phyloP scores from a whole-genome alignment of 31 red algal genomes.

The Bonnemaisonia californica region DNA sequence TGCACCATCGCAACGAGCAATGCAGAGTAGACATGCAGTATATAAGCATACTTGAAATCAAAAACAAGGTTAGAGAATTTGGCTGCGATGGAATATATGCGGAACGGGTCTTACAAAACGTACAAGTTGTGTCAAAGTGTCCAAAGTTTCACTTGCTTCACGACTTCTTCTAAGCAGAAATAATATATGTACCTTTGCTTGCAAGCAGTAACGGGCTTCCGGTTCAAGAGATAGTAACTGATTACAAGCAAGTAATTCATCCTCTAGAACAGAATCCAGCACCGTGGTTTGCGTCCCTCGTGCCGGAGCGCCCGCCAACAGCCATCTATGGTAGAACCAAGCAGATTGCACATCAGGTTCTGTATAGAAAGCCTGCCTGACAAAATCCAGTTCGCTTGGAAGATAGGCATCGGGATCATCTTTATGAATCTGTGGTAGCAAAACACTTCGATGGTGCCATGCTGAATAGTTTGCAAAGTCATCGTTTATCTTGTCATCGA shows the following conservation, averaged over 20 bases:
- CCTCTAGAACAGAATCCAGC: constrained; percentile 24
- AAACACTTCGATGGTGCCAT: constrained; percentile 85
- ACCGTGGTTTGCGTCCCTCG: constrained; percentile 25
- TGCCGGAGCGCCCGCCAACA: constrained; percentile 72
- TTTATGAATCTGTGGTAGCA: constrained; percentile 52
- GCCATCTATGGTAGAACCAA: constrained; percentile 95
- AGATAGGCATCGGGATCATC: constrained; percentile 19
- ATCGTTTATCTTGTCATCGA: constrained; percentile 73
- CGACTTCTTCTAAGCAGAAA: constrained; percentile 25
- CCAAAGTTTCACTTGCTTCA: constrained; percentile 38
- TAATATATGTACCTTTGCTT: constrained; percentile 64
- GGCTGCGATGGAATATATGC: neutral
- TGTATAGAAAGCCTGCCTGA: constrained; percentile 87
- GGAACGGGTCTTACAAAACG: constrained; percentile 1
- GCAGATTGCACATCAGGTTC: constrained; percentile 89
- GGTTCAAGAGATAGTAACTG: constrained; percentile 61
- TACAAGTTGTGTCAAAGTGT: constrained; percentile 52
- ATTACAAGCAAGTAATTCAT: constrained; percentile 62
- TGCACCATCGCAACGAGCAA: too few species aligned
- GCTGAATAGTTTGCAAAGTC: constrained; percentile 96
- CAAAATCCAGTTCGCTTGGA: constrained; percentile 67
- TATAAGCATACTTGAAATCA: too few species aligned
- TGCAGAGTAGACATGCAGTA: too few species aligned
- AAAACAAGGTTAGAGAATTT: neutral
- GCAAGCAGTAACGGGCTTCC: constrained; percentile 55